Evolutionary conservation across 306 rosid species (phyloP), one percentile per base, ranked within the genome.

Genomic region (Begonia loranthoides): DNA sequence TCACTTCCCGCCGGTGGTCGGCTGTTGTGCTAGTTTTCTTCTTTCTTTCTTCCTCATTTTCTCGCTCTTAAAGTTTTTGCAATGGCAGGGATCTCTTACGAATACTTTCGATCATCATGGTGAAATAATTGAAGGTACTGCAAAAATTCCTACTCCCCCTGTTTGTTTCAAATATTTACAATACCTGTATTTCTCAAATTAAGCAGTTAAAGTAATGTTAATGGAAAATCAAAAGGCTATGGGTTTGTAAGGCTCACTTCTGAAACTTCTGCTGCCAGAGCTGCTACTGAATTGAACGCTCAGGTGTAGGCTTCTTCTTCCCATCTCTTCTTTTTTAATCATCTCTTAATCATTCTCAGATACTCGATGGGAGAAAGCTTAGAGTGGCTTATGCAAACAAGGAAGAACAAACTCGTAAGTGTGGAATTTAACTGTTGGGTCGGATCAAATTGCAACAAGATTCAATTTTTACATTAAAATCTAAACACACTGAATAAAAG

Each of bases 201-300:
- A 34, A 50, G 45, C 69, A 81, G 92, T 63, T 40, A 76, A 57
- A 71, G 87, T 61, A 87, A 43, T 1, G 71, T 66, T 17, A 76
- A 68, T 72, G 82, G 87, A 44, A 73, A 62, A 58, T 85, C 92
- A 45, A 81, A 73, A 51, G 87, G 84, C 2, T 79, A 79, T 41
- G 84, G 84, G 10, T 81, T 85, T 28, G 78, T 81, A 43, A 68
- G 71, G 41, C 81, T 69, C 50, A 51, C 68, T 63, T 73, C 84
- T 55, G 82, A 73, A 69, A 53, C 63, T 39, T 61, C 67, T 52
- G 90, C 95, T 5, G 49, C 51, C 54, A 52, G 50, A 17, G 79
- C 86, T 63, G 61, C 72, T 13, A 65, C 77, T 41, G 75, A 70
- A 66, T 67, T 77, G 77, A 58, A 81, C 55, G 68, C 70, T 56